Conservation (phyloP, 768 basidiomycete genomes). For the Suillus ampliporus region DNA sequence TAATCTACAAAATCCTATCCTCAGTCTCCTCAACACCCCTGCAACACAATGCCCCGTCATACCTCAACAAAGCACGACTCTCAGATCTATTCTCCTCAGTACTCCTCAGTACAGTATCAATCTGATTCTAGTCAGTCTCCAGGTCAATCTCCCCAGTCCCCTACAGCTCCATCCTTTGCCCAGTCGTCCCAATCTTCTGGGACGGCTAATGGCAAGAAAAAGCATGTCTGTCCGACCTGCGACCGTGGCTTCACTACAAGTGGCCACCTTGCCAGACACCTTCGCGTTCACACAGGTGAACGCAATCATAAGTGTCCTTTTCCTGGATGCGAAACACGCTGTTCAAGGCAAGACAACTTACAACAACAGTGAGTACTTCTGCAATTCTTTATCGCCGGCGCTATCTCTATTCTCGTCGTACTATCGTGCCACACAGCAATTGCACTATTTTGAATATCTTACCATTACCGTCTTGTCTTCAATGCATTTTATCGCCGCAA, state of each 20-base stretch:
- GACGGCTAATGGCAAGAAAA: constrained; percentile 32
- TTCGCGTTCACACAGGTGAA: constrained; percentile 91
- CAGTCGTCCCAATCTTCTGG: constrained; percentile 11
- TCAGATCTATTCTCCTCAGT: constrained; percentile 24
- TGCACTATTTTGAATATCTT: neutral
- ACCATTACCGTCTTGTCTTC: constrained; percentile 16
- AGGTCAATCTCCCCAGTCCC: constrained; percentile 15
- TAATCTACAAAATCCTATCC: constrained; percentile 30
- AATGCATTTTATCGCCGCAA: constrained; percentile 12
- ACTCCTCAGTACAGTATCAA: constrained; percentile 27
- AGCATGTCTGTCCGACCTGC: constrained; percentile 74
- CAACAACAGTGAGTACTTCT: constrained; percentile 40
- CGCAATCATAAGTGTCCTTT: constrained; percentile 93
- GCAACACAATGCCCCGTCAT: constrained; percentile 40
- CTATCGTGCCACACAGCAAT: constrained; percentile 15
- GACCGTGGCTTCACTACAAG: constrained; percentile 84
- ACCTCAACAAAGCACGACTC: constrained; percentile 30
- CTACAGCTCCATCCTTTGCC: constrained; percentile 14
- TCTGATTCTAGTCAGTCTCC: constrained; percentile 33
- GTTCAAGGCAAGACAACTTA: constrained; percentile 89
- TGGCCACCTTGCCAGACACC: constrained; percentile 87
- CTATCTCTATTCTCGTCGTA: constrained; percentile 4
- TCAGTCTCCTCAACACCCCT: constrained; percentile 32
- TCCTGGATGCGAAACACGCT: constrained; percentile 92
- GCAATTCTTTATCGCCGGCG: constrained; percentile 6